Base-by-base conservation (phyloP, 1,284 basidiomycete genomes). In the Irpex lacteus region DNA sequence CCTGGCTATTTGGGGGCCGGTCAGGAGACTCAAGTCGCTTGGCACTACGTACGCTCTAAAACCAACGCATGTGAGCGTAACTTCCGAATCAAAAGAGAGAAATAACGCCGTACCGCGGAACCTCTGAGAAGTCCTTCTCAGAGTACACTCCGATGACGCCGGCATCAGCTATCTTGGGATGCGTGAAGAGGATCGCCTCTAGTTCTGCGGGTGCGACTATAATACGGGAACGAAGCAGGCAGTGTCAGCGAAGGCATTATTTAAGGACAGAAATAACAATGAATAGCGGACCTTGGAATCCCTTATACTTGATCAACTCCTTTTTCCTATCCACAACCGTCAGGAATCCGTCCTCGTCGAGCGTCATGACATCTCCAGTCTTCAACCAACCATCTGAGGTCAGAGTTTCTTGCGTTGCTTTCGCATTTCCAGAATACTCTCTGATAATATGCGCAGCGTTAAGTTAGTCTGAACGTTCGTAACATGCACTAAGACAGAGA, bases 11-110 rank as follows among this genome's bases (percentile, higher is more conserved):
- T 56, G 54, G 19, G 54, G 21, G 0, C 77, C 71, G 1, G 77
- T 75, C 63, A 77, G 32, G n/a, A 44, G n/a, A 2, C 34, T 8
- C 18, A 13, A 2, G 67, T 77, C 54, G 78, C 77, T 71, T 5
- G 78, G 86, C 1, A 92, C 90, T 56, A 94, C 77, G 67, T 94
- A 94, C 7, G 90, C 92, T 66, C 90, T 87, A 47, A 13, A 15
- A 47, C 44, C 44, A 47, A 11, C 44, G 44, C n/a, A 13, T 47
- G 44, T 13, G 2, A 11, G 44, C n/a, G 7, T 13, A 47, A 47
- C 4, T 47, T 13, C 11, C 44, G n/a, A n/a, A 47, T 47, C 13
- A 47, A 47, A 15, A n/a, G 44, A 47, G 44, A 47, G 67, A 34
- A 59, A 19, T 13, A 8, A 9, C 44, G 44, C 44, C 49, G 15